Percentiles rank a stretch among this genome's conserved stretches.
These are phyloP conservation scores for Entrophospora sp. DNA, from an alignment of 192 early-diverging fungal species.

Conservation along the genomic window DNA sequence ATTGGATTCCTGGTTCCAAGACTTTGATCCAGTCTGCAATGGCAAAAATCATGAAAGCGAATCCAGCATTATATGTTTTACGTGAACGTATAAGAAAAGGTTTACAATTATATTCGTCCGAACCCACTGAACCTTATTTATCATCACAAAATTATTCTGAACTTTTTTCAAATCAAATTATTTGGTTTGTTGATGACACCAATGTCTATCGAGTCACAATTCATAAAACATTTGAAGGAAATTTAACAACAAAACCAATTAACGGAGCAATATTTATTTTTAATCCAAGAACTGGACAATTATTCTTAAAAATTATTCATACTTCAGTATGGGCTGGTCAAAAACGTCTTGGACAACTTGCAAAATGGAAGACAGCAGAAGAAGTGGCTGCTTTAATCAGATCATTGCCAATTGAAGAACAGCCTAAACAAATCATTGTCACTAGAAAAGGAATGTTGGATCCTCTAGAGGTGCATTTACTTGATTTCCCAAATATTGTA, in stretches of 20 bases:
- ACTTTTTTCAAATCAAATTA: slow-evolving; percentile 95
- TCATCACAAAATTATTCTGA: slow-evolving; percentile 93
- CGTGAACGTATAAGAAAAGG: slow-evolving; percentile 98
- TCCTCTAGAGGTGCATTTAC: slow-evolving; percentile 88
- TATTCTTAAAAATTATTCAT: slow-evolving; percentile 99
- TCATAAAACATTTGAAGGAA: slow-evolving; percentile 99
- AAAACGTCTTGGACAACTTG: slow-evolving; percentile 97
- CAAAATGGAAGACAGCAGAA: slow-evolving; percentile 99
- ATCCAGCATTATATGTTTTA: slow-evolving; percentile 93
- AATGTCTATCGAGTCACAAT: slow-evolving; percentile 99
- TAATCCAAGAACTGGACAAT: slow-evolving; percentile 97
- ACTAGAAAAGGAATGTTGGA: slow-evolving; percentile 99
- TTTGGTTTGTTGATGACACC: slow-evolving; percentile 99
- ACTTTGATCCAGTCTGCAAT: slow-evolving; percentile 94
- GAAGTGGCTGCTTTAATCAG: slow-evolving; percentile 99
- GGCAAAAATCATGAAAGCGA: slow-evolving; percentile 99
- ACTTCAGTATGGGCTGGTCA: slow-evolving; percentile 99
- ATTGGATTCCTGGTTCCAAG: slow-evolving; percentile 99
- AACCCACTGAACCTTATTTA: slow-evolving; percentile 96
- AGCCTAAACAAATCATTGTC: slow-evolving; percentile 99
- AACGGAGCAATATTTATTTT: slow-evolving; percentile 99
- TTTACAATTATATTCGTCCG: slow-evolving; percentile 95
- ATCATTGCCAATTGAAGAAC: slow-evolving; percentile 97
- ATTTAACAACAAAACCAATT: slow-evolving; percentile 98
- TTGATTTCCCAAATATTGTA: slow-evolving; percentile 99